Percentiles rank a stretch among this genome's conserved stretches.
Evolutionary conservation across 202 grass and related monocot genomes (phyloP).

Genomic region (Thinopyrum obtusiflorum): DNA sequence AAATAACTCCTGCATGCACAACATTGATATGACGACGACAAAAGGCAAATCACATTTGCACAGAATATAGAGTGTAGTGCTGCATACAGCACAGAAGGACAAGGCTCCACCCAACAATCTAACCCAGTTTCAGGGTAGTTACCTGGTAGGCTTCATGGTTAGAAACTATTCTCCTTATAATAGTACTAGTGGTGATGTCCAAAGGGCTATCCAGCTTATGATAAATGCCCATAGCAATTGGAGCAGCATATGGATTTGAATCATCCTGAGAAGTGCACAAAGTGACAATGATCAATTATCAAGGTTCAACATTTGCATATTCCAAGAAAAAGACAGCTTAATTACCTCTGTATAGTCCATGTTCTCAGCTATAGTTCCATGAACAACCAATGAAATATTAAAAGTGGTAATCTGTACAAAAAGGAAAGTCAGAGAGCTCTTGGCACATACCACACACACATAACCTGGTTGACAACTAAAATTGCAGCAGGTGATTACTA

Average conservation of each 20-base stretch:
- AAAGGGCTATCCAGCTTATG: constrained; percentile 76
- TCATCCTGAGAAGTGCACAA: constrained; percentile 56
- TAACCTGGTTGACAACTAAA: background rate
- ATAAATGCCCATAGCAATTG: constrained; percentile 82
- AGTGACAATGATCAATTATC: constrained; percentile 18
- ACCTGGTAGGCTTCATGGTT: constrained; percentile 99
- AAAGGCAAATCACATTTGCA: constrained; percentile 25
- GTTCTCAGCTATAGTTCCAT: constrained; percentile 88
- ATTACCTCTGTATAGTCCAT: constrained; percentile 79
- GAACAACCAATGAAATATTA: constrained; percentile 89
- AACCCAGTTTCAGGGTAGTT: constrained; percentile 9
- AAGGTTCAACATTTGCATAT: background rate
- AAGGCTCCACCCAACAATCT: background rate
- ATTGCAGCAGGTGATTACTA: background rate
- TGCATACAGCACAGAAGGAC: constrained; percentile 22
- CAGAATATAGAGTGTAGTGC: constrained; percentile 1
- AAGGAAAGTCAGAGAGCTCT: constrained; percentile 21
- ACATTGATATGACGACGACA: constrained; percentile 29
- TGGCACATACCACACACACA: constrained; percentile 1
- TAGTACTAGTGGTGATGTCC: constrained; percentile 96
- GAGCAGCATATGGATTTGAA: constrained; percentile 70
- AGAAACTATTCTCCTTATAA: constrained; percentile 94
- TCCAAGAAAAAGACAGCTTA: constrained; percentile 20
- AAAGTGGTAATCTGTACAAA: constrained; percentile 80
- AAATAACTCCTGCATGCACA: constrained; percentile 13